Evolutionary conservation across 208 protist species (phyloP).

Genomic region (Blechomonas ayalai): DNA sequence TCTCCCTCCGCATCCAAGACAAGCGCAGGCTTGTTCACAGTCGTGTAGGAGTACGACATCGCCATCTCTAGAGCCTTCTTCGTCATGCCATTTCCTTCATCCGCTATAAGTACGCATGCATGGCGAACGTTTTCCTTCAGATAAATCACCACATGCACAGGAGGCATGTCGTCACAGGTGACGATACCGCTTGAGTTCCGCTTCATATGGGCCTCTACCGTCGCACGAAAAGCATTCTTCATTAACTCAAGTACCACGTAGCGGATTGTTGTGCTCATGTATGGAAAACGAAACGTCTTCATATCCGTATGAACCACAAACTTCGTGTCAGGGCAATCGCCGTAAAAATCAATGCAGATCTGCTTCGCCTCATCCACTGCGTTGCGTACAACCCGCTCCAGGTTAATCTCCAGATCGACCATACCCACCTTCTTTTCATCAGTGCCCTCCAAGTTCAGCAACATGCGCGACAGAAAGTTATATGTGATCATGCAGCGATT

Average conservation of each 20-base stretch:
- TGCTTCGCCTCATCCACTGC: slow-evolving; percentile 84
- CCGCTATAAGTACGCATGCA: slow-evolving; percentile 80
- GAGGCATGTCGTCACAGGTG: slow-evolving; percentile 73
- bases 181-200: slow-evolving; percentile 57
- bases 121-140: slow-evolving; percentile 57
- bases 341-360: slow-evolving; percentile 86
- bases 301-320: slow-evolving; percentile 61
- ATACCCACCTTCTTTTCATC: slow-evolving; percentile 56
- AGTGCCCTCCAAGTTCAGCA: slow-evolving; percentile 36
- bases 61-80: slow-evolving; percentile 61
- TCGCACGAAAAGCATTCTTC: slow-evolving; percentile 93
- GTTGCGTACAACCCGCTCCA: slow-evolving; percentile 73
- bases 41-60: slow-evolving; percentile 92
- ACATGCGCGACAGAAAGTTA: slow-evolving; percentile 82
- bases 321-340: slow-evolving; percentile 84
- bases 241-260: slow-evolving; percentile 94
- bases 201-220: slow-evolving; percentile 79
- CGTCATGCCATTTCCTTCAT: slow-evolving; percentile 84
- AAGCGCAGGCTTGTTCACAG: slow-evolving; percentile 62
- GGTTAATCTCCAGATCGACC: slow-evolving; percentile 81
- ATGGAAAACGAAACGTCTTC: slow-evolving; percentile 72
- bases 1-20: slow-evolving; percentile 15
- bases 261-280: slow-evolving; percentile 91
- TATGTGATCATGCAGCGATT: slow-evolving; percentile 72
- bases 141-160: slow-evolving; percentile 69